A percentile compares a stretch with the other conserved stretches of the same genome.
phyloP scores from a whole-genome alignment of 2,329 filamentous ascomycete species.

The Alternaria tenuissima region DNA sequence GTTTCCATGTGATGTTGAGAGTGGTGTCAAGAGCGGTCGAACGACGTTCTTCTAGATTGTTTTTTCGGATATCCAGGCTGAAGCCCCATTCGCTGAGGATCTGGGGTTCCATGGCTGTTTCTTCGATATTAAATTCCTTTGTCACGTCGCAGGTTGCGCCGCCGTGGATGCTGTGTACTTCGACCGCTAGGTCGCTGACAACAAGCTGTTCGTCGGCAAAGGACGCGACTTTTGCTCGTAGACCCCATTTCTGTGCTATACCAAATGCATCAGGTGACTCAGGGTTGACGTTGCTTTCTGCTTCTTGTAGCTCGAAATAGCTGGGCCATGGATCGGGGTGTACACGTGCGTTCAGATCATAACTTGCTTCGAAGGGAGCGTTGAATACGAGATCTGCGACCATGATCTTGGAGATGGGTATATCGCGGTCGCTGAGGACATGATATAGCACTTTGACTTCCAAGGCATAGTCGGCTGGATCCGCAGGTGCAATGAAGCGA shows the following conservation, averaged over 20 bases:
- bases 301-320: constrained; percentile 73
- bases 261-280: constrained; percentile 61
- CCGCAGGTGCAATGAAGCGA: constrained; percentile 52
- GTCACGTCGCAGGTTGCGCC: constrained; percentile 65
- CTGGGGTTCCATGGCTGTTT: constrained; percentile 66
- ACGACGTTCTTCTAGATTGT: constrained; percentile 81
- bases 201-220: constrained; percentile 72
- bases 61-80: constrained; percentile 76
- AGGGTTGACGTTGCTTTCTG: constrained; percentile 41
- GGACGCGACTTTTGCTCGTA: constrained; percentile 75
- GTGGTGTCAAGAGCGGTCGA: constrained; percentile 77
- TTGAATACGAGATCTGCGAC: constrained; percentile 75
- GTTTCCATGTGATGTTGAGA: constrained; percentile 80
- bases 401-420: constrained; percentile 78
- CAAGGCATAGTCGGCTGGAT: constrained; percentile 69
- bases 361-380: constrained; percentile 89
- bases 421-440: constrained; percentile 79
- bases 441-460: constrained; percentile 79
- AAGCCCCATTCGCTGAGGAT: constrained; percentile 77
- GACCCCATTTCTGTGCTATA: constrained; percentile 80
- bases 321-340: constrained; percentile 85
- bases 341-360: constrained; percentile 82
- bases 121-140: constrained; percentile 36
- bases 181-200: constrained; percentile 71
- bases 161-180: constrained; percentile 67